Evolutionary conservation across 2,329 filamentous ascomycete species (phyloP).

Genomic region (Aspergillus aculeatinus): DNA sequence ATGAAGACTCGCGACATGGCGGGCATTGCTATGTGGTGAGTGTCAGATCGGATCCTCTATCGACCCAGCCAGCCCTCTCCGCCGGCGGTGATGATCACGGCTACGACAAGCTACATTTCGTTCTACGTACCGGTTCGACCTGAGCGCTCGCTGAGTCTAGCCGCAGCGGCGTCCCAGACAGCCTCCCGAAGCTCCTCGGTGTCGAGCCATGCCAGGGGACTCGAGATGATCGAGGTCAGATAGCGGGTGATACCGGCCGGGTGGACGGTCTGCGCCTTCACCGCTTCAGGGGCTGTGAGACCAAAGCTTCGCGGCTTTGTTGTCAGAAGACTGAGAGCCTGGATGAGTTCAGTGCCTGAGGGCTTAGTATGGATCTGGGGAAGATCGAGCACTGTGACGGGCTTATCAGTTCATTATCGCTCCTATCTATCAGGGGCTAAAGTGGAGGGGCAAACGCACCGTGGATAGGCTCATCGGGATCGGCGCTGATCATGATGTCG

Average conservation of each 20-base stretch:
- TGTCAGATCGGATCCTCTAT: neutral
- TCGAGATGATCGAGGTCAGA: conserved; percentile 49
- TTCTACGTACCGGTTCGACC: conserved; percentile 63
- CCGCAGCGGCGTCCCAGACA: conserved; percentile 74
- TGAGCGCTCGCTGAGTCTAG: conserved; percentile 78
- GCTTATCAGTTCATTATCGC: conserved; percentile 34
- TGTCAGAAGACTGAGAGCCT: conserved; percentile 65
- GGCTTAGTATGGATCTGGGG: conserved; percentile 82
- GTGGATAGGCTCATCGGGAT: conserved; percentile 39
- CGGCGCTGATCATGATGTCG: conserved; percentile 35
- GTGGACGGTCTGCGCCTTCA: conserved; percentile 35
- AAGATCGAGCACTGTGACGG: conserved; percentile 64
- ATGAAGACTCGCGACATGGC: conserved; percentile 61
- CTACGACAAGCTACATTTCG: neutral
- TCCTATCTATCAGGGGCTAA: conserved; percentile 20
- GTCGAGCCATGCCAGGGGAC: conserved; percentile 46
- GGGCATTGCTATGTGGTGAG: conserved; percentile 54
- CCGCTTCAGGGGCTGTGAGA: conserved; percentile 25
- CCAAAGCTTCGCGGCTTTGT: conserved; percentile 58
- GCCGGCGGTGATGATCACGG: neutral
- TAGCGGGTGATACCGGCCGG: conserved; percentile 45
- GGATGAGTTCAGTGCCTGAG: conserved; percentile 61
- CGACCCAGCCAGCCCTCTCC: no score
- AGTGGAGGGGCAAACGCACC: conserved; percentile 28
- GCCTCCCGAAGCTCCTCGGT: conserved; percentile 44